Conservation (phyloP, 306 rosid species). For the Vigna reflexopilosa region DNA sequence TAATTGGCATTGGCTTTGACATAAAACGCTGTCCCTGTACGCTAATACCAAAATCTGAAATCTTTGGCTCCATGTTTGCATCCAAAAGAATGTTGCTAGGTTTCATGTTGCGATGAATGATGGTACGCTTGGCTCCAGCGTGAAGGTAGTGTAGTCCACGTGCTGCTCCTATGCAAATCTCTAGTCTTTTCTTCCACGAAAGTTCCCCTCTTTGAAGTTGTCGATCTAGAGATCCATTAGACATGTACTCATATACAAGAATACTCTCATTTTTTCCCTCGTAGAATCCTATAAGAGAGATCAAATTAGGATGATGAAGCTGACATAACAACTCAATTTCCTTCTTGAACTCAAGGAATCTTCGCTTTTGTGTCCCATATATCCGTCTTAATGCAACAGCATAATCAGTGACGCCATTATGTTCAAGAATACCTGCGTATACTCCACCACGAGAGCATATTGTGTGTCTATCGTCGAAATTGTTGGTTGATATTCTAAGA, state of each 20-base stretch:
- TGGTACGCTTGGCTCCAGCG: conserved; percentile 10
- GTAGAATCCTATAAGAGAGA: conserved; percentile 37
- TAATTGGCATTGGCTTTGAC: background rate
- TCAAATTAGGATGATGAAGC: conserved; percentile 20
- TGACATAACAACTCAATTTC: conserved; percentile 30
- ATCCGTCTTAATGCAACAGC: background rate
- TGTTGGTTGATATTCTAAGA: background rate
- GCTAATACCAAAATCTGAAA: background rate
- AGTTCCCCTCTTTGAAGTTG: background rate
- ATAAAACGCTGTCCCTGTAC: background rate
- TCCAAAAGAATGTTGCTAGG: background rate
- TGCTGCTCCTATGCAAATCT: conserved; percentile 16
- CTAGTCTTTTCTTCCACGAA: conserved; percentile 22
- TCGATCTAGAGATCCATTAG: conserved; percentile 2
- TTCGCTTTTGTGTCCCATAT: too few relatives aligned
- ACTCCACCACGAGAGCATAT: background rate
- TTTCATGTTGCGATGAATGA: background rate
- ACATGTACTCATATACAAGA: conserved; percentile 8
- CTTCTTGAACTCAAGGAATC: background rate
- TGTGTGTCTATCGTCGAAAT: too few relatives aligned
- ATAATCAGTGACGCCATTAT: background rate
- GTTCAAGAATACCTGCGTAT: conserved; percentile 2
- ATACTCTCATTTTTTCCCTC: background rate
- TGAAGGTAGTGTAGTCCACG: conserved; percentile 44
- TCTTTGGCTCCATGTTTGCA: background rate